Evolutionary conservation across 2,329 filamentous ascomycete species (phyloP).

Genomic region (Stemphylium beticola): DNA sequence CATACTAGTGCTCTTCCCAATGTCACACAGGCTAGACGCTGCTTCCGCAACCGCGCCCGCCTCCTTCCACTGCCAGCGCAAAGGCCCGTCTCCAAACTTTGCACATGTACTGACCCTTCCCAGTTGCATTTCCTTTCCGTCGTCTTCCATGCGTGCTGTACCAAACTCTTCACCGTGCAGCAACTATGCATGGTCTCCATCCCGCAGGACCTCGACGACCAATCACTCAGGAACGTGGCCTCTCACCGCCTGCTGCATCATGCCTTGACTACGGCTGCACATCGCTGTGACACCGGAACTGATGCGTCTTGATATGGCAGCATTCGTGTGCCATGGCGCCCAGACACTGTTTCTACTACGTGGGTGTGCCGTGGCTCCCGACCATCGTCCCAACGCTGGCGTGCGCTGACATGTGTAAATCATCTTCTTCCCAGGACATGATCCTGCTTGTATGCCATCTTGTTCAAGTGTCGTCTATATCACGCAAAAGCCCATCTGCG

Average conservation of each 20-base stretch:
- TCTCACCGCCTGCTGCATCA: conserved; percentile 36
- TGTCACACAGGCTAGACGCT: conserved; percentile 13
- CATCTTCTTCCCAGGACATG: not conserved
- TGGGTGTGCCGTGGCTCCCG: conserved; percentile 7
- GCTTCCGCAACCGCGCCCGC: conserved; percentile 15
- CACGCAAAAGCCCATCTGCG: conserved; percentile 35
- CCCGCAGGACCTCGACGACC: conserved; percentile 33
- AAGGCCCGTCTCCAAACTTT: conserved; percentile 17
- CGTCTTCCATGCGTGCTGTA: conserved; percentile 16
- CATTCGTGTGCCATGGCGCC: conserved; percentile 6
- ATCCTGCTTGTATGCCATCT: not conserved
- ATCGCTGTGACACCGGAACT: conserved; percentile 11
- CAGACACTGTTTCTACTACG: not conserved
- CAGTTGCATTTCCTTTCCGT: conserved; percentile 10
- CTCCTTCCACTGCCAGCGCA: conserved; percentile 6
- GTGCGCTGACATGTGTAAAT: not conserved
- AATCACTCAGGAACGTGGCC: conserved; percentile 49
- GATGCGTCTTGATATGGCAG: conserved; percentile 8
- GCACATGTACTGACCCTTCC: conserved; percentile 13
- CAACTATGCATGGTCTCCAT: conserved; percentile 20
- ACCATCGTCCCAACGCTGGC: not conserved
- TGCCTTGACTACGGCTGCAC: conserved; percentile 20
- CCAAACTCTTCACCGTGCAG: conserved; percentile 18
- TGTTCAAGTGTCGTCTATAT: conserved; percentile 26
- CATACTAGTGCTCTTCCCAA: not conserved